Evolutionary conservation across 2,329 filamentous ascomycete species (phyloP).

Genomic region (Xylariales sp.): DNA sequence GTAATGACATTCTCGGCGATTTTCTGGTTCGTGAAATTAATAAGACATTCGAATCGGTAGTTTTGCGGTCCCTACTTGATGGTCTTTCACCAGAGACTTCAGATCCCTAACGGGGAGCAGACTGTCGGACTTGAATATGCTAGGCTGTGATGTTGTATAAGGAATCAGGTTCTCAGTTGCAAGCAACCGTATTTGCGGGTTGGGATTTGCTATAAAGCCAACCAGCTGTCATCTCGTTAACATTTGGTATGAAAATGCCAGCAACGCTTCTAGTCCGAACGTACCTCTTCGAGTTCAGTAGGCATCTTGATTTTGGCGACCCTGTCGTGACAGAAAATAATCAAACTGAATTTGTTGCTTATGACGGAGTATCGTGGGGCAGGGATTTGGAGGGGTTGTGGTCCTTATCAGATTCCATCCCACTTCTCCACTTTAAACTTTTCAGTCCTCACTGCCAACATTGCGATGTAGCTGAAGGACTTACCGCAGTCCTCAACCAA

Average conservation of each 20-base stretch:
- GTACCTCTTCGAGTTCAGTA: conserved; percentile 71
- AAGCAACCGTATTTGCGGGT: conserved; percentile 82
- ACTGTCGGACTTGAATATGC: conserved; percentile 78
- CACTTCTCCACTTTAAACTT: no score
- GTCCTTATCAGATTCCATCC: no score
- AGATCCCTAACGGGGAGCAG: conserved; percentile 79
- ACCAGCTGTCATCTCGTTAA: conserved; percentile 60
- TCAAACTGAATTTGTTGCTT: no score
- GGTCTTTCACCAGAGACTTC: conserved; percentile 81
- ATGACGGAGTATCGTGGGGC: no score
- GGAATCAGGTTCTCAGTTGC: conserved; percentile 84
- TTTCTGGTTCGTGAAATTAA: conserved; percentile 43
- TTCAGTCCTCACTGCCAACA: no score
- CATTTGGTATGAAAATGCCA: conserved; percentile 10
- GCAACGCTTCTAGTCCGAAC: no score
- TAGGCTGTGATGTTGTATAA: conserved; percentile 67
- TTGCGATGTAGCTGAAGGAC: no score
- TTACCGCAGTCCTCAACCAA: no score
- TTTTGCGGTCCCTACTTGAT: conserved; percentile 54
- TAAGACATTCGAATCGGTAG: neutral
- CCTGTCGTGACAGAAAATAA: neutral
- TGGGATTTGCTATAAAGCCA: conserved; percentile 88
- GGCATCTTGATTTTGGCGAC: conserved; percentile 52
- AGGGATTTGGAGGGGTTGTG: no score
- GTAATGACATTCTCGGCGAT: conserved; percentile 92